phyloP scores from a whole-genome alignment of 1,284 basidiomycete genomes.

The Heterobasidion occidentale region DNA sequence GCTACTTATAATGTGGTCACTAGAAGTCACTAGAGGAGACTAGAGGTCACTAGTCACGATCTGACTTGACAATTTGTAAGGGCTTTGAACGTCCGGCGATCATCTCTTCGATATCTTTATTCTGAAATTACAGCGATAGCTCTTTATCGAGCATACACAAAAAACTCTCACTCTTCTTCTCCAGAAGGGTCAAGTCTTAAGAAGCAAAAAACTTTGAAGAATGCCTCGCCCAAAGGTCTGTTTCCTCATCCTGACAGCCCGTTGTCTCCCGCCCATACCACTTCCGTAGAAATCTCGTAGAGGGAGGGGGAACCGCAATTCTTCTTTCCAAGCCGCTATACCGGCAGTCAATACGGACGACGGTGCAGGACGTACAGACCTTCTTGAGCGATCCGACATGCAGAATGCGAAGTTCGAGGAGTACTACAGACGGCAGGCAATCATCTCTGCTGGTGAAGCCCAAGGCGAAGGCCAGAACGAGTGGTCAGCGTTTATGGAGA shows the following conservation, averaged over 20 bases:
- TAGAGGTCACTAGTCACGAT: no score
- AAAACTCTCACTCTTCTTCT: not conserved
- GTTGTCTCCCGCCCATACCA: not conserved
- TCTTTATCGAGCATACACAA: no score
- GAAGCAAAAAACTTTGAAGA: not conserved
- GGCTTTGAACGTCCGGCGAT: no score
- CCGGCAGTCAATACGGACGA: not conserved
- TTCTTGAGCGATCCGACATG: constrained; percentile 55
- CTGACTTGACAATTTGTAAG: no score
- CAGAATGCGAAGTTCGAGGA: constrained; percentile 63
- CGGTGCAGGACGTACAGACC: constrained; percentile 19
- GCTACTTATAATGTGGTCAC: no score
- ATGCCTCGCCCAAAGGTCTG: not conserved
- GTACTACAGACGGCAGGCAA: constrained; percentile 76
- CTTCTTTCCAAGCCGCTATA: not conserved
- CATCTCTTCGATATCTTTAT: no score
- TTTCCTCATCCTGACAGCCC: not conserved
- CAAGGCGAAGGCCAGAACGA: constrained; percentile 2
- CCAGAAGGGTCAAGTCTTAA: not conserved
- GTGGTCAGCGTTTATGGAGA: constrained; percentile 71
- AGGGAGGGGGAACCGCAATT: not conserved
- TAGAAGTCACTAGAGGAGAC: no score
- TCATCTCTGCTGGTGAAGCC: constrained; percentile 58
- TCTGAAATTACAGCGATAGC: no score
- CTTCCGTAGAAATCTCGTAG: not conserved